These are phyloP conservation scores for Claviceps quebecensis DNA, from an alignment of 2,329 filamentous ascomycete species.

Conservation along the genomic window DNA sequence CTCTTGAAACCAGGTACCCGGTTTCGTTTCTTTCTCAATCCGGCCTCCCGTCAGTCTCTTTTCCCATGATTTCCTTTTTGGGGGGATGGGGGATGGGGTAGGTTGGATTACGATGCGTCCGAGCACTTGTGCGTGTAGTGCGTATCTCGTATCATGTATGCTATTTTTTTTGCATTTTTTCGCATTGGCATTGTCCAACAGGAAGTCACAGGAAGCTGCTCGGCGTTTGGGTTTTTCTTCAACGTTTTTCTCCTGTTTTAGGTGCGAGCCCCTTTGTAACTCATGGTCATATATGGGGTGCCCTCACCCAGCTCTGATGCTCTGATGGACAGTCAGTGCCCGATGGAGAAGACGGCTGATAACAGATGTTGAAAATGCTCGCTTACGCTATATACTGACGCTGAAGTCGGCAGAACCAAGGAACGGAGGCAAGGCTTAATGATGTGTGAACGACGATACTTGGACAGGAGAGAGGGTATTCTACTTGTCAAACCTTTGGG, in stretches of 20 bases:
- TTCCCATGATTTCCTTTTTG: neutral
- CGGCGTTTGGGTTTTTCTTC: constrained; percentile 12
- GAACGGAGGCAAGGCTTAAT: neutral
- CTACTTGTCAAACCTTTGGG: neutral
- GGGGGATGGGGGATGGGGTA: no score
- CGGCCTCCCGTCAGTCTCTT: neutral
- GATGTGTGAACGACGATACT: neutral
- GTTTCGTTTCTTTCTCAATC: neutral
- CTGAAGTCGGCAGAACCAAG: neutral
- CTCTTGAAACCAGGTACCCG: neutral
- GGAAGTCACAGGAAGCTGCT: constrained; percentile 10
- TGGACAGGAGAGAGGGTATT: neutral
- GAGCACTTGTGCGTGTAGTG: neutral
- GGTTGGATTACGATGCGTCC: neutral
- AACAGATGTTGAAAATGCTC: neutral
- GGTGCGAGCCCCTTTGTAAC: neutral
- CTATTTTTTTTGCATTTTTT: constrained; percentile 12
- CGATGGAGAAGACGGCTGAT: neutral
- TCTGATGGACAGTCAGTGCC: neutral
- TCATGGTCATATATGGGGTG: neutral
- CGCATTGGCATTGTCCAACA: constrained; percentile 15
- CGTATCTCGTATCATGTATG: neutral
- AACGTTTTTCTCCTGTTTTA: neutral
- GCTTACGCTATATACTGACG: neutral
- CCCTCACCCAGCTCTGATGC: neutral